Evolutionary conservation across 768 basidiomycete species (phyloP), one percentile per base, ranked within the genome.

Genomic region (Amanita rubescens): DNA sequence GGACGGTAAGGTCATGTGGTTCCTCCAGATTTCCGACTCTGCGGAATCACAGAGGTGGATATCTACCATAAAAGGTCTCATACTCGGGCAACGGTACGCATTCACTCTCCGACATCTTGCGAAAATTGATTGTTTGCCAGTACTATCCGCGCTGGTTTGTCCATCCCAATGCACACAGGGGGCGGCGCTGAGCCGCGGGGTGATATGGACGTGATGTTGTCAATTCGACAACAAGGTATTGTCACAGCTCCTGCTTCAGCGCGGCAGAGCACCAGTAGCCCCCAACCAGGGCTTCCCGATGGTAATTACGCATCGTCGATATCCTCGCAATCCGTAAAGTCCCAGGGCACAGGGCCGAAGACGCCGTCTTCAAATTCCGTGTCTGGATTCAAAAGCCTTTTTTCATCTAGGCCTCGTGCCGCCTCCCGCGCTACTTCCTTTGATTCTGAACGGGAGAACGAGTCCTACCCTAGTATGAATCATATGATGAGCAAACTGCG

Each of bases 131-230:
- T n/a, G 10, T n/a, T 45, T n/a, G 37, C 49, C 55, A 90, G 87
- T 59, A 81, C 85, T 35, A 69, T 85, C 24, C 83, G 85, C 19
- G 85, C 82, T 8, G 87, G 87, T 14, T 65, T 90, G 11, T 77
- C 79, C 32, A 67, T 73, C 20, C 67, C 79, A 24, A 63, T 74
- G 0, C 69, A 69, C 37, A 67, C 68, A 19, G 59, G 69, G 3
- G 69, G 73, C 19, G 71, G 70, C 14, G 69, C 76, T 24, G 88
- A 88, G 56, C 87, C 86, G 19, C 75, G 82, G 43, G 88, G 88
- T 5, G 88, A 90, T 62, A 79, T 90, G 72, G 88, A 90, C 63
- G 88, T 90, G 44, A 86, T 89, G 79, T 74, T 90, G 33, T 84
- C 85, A 27, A 87, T 90, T 75, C 82, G 83, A 45, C 74, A 80